phyloP scores from a whole-genome alignment of 2,329 filamentous ascomycete species.

The Aspergillus sp. region DNA sequence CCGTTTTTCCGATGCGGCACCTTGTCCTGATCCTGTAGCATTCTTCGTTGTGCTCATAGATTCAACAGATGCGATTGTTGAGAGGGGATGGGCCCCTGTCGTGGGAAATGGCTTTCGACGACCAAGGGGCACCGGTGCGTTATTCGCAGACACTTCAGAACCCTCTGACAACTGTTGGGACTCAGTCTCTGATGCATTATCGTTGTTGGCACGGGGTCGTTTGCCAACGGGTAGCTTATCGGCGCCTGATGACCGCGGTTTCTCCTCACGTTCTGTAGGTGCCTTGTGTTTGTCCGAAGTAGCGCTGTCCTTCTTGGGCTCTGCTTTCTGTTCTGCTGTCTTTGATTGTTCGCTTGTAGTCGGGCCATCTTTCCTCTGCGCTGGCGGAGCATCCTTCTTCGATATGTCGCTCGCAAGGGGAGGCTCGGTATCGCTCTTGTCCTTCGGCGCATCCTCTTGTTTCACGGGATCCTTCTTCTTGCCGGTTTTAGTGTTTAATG shows the following conservation, averaged over 20 bases:
- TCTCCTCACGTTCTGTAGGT: conserved; percentile 16
- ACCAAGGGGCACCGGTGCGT: conserved; percentile 43
- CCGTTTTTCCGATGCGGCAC: conserved; percentile 30
- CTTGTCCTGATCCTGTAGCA: conserved; percentile 16
- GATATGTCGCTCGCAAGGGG: conserved; percentile 30
- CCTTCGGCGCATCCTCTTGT: conserved; percentile 25
- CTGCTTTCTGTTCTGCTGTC: conserved; percentile 14
- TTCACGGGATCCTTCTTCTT: conserved; percentile 33
- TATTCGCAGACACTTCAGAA: conserved; percentile 40
- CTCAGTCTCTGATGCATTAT: conserved; percentile 30
- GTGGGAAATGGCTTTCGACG: conserved; percentile 52
- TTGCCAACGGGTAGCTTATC: conserved; percentile 16
- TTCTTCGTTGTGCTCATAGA: conserved; percentile 45
- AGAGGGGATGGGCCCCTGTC: conserved; percentile 56
- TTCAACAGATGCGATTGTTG: conserved; percentile 61
- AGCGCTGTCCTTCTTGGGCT: conserved; percentile 10
- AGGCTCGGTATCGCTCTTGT: conserved; percentile 22
- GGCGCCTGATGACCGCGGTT: conserved; percentile 18
- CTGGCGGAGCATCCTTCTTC: conserved; percentile 27
- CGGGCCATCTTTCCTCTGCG: conserved; percentile 24
- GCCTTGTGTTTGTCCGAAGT: conserved; percentile 16
- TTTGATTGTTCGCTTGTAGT: conserved; percentile 17
- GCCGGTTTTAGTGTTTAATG: conserved; percentile 44
- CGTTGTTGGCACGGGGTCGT: conserved; percentile 25
- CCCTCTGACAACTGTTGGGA: conserved; percentile 36